Evolutionary conservation across 768 basidiomycete species (phyloP).

Genomic region (Sarcodon aspratus): DNA sequence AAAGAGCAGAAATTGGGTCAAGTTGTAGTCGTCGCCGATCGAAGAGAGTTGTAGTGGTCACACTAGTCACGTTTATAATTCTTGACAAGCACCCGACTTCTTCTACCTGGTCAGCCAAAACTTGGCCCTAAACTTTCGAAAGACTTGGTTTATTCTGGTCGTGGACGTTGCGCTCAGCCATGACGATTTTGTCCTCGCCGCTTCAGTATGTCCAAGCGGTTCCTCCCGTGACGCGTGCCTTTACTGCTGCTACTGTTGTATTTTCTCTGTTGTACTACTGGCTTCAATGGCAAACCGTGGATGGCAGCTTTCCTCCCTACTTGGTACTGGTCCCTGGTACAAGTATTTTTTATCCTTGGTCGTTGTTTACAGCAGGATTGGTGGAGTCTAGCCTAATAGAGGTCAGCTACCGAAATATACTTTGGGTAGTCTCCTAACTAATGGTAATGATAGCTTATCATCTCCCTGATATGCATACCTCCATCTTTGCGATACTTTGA

Average conservation of each 20-base stretch:
- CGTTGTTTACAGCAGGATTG: slow-evolving; percentile 77
- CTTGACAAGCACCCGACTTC: not conserved
- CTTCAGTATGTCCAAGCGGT: slow-evolving; percentile 56
- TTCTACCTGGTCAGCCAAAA: not conserved
- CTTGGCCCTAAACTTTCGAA: no score
- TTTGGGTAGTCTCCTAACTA: not conserved
- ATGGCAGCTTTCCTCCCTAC: slow-evolving; percentile 39
- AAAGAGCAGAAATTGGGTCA: not conserved
- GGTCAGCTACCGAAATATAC: slow-evolving; percentile 29
- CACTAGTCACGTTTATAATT: not conserved
- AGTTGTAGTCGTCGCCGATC: no score
- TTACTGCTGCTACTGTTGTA: slow-evolving; percentile 49
- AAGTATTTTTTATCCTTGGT: slow-evolving; percentile 85
- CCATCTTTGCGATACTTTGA: slow-evolving; percentile 86
- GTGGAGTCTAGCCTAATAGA: slow-evolving; percentile 79
- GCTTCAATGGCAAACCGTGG: slow-evolving; percentile 42
- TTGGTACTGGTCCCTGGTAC: slow-evolving; percentile 74
- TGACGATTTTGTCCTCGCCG: slow-evolving; percentile 69
- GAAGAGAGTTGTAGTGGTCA: not conserved
- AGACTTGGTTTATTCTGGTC: slow-evolving; percentile 1
- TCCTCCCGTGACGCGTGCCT: slow-evolving; percentile 70
- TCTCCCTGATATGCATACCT: slow-evolving; percentile 68
- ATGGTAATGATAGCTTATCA: slow-evolving; percentile 45
- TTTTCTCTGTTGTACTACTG: slow-evolving; percentile 52
- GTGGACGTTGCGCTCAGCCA: slow-evolving; percentile 16